Evolutionary conservation across 2,329 filamentous ascomycete species (phyloP).

Genomic region (Alternaria conjuncta): DNA sequence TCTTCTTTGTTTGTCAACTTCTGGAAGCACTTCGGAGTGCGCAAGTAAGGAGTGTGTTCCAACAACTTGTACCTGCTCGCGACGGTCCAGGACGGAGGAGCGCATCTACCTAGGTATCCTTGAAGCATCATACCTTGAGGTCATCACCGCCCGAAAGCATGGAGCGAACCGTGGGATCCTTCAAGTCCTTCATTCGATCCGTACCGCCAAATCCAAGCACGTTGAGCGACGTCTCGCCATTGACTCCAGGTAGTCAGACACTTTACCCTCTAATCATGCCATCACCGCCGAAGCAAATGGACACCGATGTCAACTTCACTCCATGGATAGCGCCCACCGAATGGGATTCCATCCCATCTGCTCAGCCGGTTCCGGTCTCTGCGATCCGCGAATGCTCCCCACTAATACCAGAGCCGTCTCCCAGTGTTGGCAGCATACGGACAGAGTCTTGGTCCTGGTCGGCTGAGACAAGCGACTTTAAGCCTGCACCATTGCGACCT

Average conservation of each 20-base stretch:
- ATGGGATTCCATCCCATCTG: constrained; percentile 20
- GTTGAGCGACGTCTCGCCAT: constrained; percentile 29
- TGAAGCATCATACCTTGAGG: constrained; percentile 29
- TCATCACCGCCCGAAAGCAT: constrained; percentile 40
- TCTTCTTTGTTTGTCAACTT: constrained; percentile 42
- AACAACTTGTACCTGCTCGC: constrained; percentile 20
- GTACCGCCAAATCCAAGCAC: constrained; percentile 24
- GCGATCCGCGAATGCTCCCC: constrained; percentile 1
- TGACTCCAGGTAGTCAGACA: constrained; percentile 2
- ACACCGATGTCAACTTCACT: constrained; percentile 12
- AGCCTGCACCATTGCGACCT: constrained; percentile 22
- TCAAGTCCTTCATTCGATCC: constrained; percentile 38
- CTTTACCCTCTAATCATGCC: neutral
- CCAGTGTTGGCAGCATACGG: constrained; percentile 20
- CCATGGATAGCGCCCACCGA: constrained; percentile 39
- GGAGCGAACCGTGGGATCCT: constrained; percentile 42
- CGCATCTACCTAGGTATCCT: constrained; percentile 28
- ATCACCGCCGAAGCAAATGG: neutral
- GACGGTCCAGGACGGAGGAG: constrained; percentile 25
- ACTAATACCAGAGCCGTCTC: constrained; percentile 40
- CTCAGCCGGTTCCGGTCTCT: neutral
- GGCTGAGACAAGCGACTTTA: constrained; percentile 3
- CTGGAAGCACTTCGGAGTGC: constrained; percentile 28
- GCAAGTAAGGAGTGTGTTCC: neutral
- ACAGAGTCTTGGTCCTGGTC: constrained; percentile 19